These are phyloP conservation scores for Xylaria venustula DNA, from an alignment of 495 filamentous ascomycete species.

Conservation along the genomic window DNA sequence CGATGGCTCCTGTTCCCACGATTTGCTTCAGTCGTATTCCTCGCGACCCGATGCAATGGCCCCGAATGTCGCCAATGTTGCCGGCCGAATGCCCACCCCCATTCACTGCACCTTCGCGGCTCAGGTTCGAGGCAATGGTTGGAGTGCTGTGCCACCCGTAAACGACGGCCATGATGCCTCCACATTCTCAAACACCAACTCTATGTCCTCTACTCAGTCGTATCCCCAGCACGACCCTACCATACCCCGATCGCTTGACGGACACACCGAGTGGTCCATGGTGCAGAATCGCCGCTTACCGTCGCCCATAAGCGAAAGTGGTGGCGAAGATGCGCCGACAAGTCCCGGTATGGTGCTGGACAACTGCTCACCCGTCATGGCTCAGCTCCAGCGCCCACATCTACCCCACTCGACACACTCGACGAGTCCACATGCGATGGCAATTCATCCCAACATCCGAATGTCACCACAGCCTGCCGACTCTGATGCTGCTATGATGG, in stretches of 20 bases:
- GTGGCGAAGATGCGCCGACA: slow-evolving; percentile 43
- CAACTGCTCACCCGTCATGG: slow-evolving; percentile 17
- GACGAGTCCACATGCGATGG: slow-evolving; percentile 26
- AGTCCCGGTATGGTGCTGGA: slow-evolving; percentile 42
- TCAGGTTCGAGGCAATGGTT: slow-evolving; percentile 45
- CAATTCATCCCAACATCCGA: slow-evolving; percentile 32
- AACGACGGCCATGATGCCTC: slow-evolving; percentile 3
- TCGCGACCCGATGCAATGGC: slow-evolving; percentile 23
- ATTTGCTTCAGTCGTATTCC: slow-evolving; percentile 32
- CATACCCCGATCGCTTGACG: slow-evolving; percentile 34
- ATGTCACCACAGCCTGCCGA: slow-evolving; percentile 24
- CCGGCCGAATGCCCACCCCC: slow-evolving; percentile 52
- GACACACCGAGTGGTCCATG: slow-evolving; percentile 43
- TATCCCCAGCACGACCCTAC: slow-evolving; percentile 27
- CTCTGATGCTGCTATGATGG: slow-evolving; percentile 30
- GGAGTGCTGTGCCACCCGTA: slow-evolving; percentile 24
- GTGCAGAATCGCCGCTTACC: slow-evolving; percentile 59
- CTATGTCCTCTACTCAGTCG: slow-evolving; percentile 17
- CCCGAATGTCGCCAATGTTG: slow-evolving; percentile 30
- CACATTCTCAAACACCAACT: slow-evolving; percentile 35
- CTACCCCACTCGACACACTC: slow-evolving; percentile 35
- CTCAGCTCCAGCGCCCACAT: slow-evolving; percentile 24
- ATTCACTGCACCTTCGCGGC: slow-evolving; percentile 50
- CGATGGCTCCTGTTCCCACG: slow-evolving; percentile 26
- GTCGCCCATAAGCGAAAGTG: slow-evolving; percentile 70